phyloP scores from a whole-genome alignment of 768 basidiomycete species.

The Candolleomyces eurysporus region DNA sequence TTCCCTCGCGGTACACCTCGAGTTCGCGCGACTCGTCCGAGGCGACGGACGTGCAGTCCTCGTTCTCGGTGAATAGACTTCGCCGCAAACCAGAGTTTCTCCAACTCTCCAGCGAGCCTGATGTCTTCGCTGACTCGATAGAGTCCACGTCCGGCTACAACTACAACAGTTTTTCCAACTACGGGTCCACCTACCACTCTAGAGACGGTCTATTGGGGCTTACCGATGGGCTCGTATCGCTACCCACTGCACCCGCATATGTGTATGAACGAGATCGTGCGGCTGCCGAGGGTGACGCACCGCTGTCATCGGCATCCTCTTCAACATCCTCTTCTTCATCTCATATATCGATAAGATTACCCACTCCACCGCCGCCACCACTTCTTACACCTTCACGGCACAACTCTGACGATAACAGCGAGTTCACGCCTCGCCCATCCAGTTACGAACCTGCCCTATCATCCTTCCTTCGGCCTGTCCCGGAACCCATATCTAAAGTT shows the following conservation, averaged over 20 bases:
- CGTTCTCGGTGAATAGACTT: conserved; percentile 2
- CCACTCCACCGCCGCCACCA: conserved; percentile 22
- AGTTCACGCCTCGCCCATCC: conserved; percentile 27
- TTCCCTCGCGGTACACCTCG: conserved; percentile 38
- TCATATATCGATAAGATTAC: conserved; percentile 16
- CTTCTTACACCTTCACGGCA: conserved; percentile 9
- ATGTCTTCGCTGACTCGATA: conserved; percentile 9
- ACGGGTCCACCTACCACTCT: neutral
- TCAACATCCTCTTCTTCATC: conserved; percentile 17
- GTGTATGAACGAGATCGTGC: conserved; percentile 8
- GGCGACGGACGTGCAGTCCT: neutral
- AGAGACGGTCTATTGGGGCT: conserved; percentile 2
- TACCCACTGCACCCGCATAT: conserved; percentile 4
- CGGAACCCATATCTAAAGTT: conserved; percentile 4
- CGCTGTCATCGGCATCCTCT: conserved; percentile 22
- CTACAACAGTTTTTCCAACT: conserved; percentile 3
- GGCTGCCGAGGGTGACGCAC: conserved; percentile 8
- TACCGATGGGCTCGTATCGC: conserved; percentile 8
- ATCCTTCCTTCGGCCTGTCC: conserved; percentile 15
- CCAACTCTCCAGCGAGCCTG: conserved; percentile 8
- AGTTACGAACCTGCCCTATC: conserved; percentile 25
- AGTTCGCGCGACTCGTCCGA: conserved; percentile 6
- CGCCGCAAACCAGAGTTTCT: conserved; percentile 20
- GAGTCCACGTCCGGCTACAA: neutral
- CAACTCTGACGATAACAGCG: conserved; percentile 8